Evolutionary conservation across 108 stramenopile genomes (phyloP).

Genomic region (Licmophora abbreviata): DNA sequence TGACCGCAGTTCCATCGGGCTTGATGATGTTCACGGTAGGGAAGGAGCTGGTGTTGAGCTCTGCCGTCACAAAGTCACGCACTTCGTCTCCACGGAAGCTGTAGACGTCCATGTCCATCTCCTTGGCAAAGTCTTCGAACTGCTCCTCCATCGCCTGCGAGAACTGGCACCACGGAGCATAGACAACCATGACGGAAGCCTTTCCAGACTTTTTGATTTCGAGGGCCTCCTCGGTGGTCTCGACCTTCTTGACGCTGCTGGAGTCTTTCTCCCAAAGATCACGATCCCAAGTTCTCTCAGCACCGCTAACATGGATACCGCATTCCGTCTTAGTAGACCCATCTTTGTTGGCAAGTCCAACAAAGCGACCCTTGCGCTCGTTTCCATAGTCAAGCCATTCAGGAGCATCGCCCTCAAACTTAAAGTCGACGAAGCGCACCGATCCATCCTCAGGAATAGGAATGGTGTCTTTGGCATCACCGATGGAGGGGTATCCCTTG

Average conservation of each 20-base stretch:
- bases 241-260: conserved; percentile 62
- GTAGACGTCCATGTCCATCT: conserved; percentile 49
- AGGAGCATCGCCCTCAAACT: conserved; percentile 80
- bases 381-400: conserved; percentile 93
- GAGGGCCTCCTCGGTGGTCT: conserved; percentile 52
- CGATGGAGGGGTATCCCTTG: conserved; percentile 93
- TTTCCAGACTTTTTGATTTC: conserved; percentile 63
- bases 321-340: conserved; percentile 97
- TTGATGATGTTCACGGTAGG: conserved; percentile 88
- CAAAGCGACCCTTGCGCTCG: conserved; percentile 94
- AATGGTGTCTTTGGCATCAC: conserved; percentile 93
- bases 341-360: conserved; percentile 92
- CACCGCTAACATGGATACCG: conserved; percentile 92
- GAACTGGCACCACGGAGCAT: conserved; percentile 92
- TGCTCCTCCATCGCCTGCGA: conserved; percentile 83
- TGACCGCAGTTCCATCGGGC: conserved; percentile 77
- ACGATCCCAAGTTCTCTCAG: conserved; percentile 85
- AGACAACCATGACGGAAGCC: conserved; percentile 76
- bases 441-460: conserved; percentile 86
- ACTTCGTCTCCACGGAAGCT: conserved; percentile 89
- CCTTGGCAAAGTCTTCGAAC: conserved; percentile 61
- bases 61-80: conserved; percentile 74
- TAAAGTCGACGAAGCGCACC: conserved; percentile 68
- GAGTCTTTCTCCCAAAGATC: conserved; percentile 76
- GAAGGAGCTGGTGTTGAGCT: conserved; percentile 86